Conservation (phyloP, 192 early-diverging fungal species). For the Coemansia sp. region DNA sequence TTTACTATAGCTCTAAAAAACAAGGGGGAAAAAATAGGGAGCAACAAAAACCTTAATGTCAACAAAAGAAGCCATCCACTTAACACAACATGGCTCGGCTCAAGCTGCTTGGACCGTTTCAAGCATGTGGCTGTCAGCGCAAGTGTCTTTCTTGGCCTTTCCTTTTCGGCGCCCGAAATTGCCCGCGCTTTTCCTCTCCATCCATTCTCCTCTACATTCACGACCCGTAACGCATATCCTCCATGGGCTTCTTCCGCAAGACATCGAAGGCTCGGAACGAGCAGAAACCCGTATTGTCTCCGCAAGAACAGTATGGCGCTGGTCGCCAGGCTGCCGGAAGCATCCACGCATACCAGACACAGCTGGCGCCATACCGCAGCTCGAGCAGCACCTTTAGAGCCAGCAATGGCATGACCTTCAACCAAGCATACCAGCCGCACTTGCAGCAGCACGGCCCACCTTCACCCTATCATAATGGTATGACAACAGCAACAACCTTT, state of each 20-base stretch:
- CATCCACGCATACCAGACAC: constrained; percentile 11
- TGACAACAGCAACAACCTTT: constrained; percentile 7
- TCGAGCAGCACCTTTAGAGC: background rate
- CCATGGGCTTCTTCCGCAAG: constrained; percentile 40
- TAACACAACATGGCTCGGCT: background rate
- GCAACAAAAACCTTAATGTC: constrained; percentile 5
- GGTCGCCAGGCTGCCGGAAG: constrained; percentile 21
- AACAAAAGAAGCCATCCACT: background rate
- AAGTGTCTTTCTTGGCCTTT: background rate
- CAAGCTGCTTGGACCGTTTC: background rate
- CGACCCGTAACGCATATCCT: constrained; percentile 8
- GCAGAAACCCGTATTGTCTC: constrained; percentile 13
- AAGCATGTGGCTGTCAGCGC: background rate
- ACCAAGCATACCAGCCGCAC: background rate
- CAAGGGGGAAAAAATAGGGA: background rate
- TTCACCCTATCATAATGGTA: constrained; percentile 16
- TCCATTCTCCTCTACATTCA: background rate
- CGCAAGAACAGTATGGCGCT: constrained; percentile 30
- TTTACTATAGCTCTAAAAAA: background rate
- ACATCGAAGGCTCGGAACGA: constrained; percentile 22
- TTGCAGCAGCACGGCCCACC: background rate
- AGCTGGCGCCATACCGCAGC: background rate
- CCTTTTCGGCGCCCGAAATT: background rate
- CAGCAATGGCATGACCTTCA: background rate
- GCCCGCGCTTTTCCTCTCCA: background rate